Conservation (phyloP, 768 basidiomycete species). For the Leucosporidium yakuticum region DNA sequence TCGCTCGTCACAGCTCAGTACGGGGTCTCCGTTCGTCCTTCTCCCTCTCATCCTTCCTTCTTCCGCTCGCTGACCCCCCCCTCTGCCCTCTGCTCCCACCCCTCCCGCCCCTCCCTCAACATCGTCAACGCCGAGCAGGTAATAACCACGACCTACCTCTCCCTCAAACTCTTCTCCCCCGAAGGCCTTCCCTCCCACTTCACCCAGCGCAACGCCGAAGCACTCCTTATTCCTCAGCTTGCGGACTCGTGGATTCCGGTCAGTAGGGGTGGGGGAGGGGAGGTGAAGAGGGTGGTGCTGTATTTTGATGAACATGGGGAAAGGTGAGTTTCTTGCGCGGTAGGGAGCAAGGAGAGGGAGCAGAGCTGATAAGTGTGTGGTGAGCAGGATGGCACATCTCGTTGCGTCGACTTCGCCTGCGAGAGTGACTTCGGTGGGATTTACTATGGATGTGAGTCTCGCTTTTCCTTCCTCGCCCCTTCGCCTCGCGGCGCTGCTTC, state of each 20-base stretch:
- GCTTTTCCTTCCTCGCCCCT: no score
- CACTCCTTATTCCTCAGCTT: not conserved
- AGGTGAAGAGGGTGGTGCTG: not conserved
- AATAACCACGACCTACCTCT: slow-evolving; percentile 12
- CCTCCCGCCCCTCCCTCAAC: not conserved
- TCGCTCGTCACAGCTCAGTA: not conserved
- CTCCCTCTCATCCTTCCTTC: not conserved
- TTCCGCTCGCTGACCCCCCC: not conserved
- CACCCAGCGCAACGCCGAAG: not conserved
- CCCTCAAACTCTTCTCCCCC: slow-evolving; percentile 21
- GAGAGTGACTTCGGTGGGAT: not conserved
- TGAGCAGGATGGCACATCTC: not conserved
- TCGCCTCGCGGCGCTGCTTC: no score
- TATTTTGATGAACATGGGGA: not conserved
- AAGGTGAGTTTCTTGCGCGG: not conserved
- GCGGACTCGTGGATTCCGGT: not conserved
- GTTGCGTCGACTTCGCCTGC: not conserved
- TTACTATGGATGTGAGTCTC: slow-evolving; percentile 1
- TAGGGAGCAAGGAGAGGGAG: not conserved
- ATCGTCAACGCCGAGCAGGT: not conserved
- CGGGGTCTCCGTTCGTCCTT: slow-evolving; percentile 8
- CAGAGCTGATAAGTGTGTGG: not conserved
- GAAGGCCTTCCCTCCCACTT: not conserved
- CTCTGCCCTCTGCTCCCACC: no score
- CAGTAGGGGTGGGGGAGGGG: not conserved